Evolutionary conservation across 2,329 filamentous ascomycete species (phyloP).

Genomic region (Plenodomus biglobosus): DNA sequence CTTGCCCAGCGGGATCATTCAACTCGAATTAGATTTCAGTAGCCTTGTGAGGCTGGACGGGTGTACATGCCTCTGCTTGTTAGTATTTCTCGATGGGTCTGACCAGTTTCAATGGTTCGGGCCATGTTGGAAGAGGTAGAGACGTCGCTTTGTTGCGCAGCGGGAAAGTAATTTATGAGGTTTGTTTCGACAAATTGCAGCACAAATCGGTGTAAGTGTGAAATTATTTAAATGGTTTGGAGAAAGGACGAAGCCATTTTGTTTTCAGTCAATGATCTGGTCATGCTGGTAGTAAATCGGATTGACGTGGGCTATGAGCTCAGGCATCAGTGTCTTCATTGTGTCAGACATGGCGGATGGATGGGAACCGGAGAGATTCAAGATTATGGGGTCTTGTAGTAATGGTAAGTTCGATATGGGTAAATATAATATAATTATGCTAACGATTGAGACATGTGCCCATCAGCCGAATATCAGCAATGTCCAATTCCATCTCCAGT

Average conservation of each 20-base stretch:
- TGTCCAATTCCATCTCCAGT: neutral
- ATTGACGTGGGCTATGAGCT: conserved; percentile 6
- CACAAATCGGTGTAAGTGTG: conserved; percentile 13
- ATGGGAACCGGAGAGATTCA: too few relatives aligned
- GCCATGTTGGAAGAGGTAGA: neutral
- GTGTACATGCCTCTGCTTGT: conserved; percentile 8
- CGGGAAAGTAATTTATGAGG: conserved; percentile 16
- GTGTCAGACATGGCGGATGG: neutral
- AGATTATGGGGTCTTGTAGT: too few relatives aligned
- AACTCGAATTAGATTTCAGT: conserved; percentile 9
- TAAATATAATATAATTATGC: neutral
- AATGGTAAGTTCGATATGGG: too few relatives aligned
- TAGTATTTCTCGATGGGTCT: neutral
- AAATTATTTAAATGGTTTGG: conserved; percentile 16
- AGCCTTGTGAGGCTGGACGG: conserved; percentile 6
- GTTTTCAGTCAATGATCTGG: conserved; percentile 7
- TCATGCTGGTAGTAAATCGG: conserved; percentile 11
- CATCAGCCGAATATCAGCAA: neutral
- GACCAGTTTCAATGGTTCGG: neutral
- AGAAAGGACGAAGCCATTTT: conserved; percentile 15
- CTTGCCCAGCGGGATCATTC: conserved; percentile 1
- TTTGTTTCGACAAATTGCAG: conserved; percentile 7
- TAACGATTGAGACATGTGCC: neutral
- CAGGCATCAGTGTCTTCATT: neutral
- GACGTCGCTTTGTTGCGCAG: conserved; percentile 7